Conservation (phyloP, 352 stramenopile species). For the Globisporangium parvum region DNA sequence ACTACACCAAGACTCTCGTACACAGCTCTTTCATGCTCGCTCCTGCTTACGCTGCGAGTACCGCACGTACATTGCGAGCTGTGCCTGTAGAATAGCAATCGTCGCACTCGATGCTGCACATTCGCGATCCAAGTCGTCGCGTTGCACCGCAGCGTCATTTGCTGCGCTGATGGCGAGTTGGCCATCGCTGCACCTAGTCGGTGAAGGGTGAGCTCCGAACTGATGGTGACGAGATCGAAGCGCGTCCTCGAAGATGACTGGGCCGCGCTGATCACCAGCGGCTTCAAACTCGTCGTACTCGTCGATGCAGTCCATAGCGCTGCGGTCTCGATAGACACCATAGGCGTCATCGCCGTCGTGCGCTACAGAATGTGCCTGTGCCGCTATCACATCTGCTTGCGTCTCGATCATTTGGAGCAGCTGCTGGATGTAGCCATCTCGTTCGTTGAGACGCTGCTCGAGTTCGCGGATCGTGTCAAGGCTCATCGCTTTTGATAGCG, state of each 20-base stretch:
- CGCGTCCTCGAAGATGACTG: not conserved
- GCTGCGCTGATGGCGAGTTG: not conserved
- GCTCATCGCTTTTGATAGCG: not conserved
- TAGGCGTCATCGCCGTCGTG: not conserved
- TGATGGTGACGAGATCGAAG: too few relatives aligned
- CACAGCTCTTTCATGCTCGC: too few relatives aligned
- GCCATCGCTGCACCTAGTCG: not conserved
- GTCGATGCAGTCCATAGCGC: not conserved
- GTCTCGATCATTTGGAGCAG: constrained; percentile 7
- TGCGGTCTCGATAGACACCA: not conserved
- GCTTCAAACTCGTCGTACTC: constrained; percentile 10
- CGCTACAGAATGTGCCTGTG: not conserved
- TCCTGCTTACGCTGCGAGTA: constrained; percentile 11
- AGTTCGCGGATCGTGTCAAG: not conserved
- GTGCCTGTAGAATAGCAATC: constrained; percentile 6
- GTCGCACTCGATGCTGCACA: not conserved
- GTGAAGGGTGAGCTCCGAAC: not conserved
- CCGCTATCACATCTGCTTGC: constrained; percentile 5
- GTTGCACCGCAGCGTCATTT: too few relatives aligned
- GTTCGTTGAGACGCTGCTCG: constrained; percentile 2
- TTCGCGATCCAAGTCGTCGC: too few relatives aligned
- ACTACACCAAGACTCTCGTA: not conserved
- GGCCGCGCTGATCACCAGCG: not conserved
- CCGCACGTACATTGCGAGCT: constrained; percentile 24
- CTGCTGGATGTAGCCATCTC: constrained; percentile 5